A percentile compares a stretch with the other conserved stretches of the same genome.
Conservation (phyloP, 2,329 filamentous ascomycete species). For the Pochonia chlamydosporia region DNA sequence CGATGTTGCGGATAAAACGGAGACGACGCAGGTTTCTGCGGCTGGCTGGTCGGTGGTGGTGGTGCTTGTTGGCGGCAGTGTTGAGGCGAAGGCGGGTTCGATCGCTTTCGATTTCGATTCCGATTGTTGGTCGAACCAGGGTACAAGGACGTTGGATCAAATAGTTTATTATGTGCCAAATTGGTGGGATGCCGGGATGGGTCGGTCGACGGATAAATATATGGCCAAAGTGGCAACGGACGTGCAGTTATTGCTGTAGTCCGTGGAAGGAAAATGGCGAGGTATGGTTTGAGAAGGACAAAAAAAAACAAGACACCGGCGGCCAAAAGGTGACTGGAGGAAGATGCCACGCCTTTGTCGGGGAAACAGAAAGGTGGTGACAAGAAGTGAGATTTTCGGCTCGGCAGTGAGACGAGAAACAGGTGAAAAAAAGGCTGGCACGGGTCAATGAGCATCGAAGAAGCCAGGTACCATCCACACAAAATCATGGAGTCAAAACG, state of each 20-base stretch:
- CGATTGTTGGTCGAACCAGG: background rate
- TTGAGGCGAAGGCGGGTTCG: background rate
- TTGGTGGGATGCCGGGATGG: background rate
- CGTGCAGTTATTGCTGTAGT: background rate
- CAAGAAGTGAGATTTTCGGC: conserved; percentile 4
- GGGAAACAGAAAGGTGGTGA: background rate
- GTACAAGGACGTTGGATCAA: background rate
- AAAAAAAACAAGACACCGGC: background rate
- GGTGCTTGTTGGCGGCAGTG: background rate
- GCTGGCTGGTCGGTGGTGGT: no score
- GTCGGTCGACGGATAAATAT: background rate
- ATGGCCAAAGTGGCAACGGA: background rate
- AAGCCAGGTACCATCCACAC: no score
- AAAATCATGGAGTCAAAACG: no score
- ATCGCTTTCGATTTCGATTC: background rate
- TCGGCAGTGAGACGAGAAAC: conserved; percentile 3
- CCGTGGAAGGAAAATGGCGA: background rate
- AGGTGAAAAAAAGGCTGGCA: background rate
- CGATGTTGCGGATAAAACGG: background rate
- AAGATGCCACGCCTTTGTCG: background rate
- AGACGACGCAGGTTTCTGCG: background rate
- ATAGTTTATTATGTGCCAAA: background rate
- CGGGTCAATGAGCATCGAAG: background rate
- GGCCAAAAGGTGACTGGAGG: conserved; percentile 4
- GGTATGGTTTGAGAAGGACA: no score